Evolutionary conservation across 345 rosid species (phyloP), one percentile per base, ranked within the genome.

Genomic region (Turnera subulata): DNA sequence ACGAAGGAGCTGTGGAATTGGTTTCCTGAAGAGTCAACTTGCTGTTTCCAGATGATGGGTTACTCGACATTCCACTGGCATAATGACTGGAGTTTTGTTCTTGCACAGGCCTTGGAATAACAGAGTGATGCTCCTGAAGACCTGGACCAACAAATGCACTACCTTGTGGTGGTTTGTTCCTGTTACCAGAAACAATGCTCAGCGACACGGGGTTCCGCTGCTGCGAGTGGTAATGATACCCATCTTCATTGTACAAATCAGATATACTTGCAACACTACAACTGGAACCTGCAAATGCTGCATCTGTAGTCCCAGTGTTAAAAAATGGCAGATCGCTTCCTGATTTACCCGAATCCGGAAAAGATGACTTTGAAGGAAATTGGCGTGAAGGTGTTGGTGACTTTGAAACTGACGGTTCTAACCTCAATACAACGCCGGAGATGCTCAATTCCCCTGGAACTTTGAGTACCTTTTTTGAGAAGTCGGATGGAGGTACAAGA

Each of bases 401-500:
- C 62, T 57, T 74, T 55, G 92, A 66, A 69, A 73, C 63, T 37
- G 83, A 76, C 24, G 64, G 69, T 51, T 86, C 95, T 55, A 86
- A 60, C 58, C 95, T 80, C 66, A 92, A 76, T 53, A 85, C 67
- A 64, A 92, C 98, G 52, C 98, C 98, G 12, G 98, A 86, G 70
- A 92, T 86, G 80, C 97, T 89, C 60, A 92, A 70, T 56, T 85
- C 84, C 29, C 98, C 98, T 1, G 97, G 91, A 21, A 92, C 98
- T 79, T 81, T 92, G 59, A 92, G 75, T 46, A 92, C 89, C 65
- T 84, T 83, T 80, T 84, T 84, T 4, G 98, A 89, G 81, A 92
- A 92, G 55, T 92, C 95, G 17, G 95, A 92, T 15, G 98, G 97
- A 16, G 98, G 95, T 62, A 92, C 97, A 29, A 92, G 96, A 76